phyloP scores from a whole-genome alignment of 129 eudicot genomes.

The Erigeron canadensis region DNA sequence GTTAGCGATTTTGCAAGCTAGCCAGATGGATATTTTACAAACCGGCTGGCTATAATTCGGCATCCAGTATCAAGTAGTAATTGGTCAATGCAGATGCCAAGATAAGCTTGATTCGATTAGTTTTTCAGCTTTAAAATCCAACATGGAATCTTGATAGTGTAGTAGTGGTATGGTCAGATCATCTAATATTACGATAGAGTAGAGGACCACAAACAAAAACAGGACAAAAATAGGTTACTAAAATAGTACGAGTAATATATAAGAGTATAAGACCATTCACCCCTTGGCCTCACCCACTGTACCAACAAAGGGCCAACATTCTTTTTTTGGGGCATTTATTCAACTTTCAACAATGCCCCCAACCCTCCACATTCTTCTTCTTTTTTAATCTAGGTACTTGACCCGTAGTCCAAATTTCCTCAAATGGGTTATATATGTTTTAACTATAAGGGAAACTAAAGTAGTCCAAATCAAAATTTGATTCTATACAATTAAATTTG shows the following conservation, averaged over 20 bases:
- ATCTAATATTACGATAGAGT: conserved; percentile 18
- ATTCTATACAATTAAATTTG: no score
- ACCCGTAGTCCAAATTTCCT: no score
- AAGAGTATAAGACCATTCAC: conserved; percentile 15
- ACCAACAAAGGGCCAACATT: conserved; percentile 27
- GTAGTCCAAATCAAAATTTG: no score
- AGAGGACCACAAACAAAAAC: conserved; percentile 32
- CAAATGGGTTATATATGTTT: no score
- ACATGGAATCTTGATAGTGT: conserved; percentile 30
- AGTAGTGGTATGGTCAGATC: conserved; percentile 18
- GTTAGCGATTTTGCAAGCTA: neutral
- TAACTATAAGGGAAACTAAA: no score
- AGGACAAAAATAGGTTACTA: conserved; percentile 17
- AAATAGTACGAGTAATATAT: conserved; percentile 14
- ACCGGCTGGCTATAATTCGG: neutral
- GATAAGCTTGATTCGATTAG: conserved; percentile 22
- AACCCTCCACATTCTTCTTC: conserved; percentile 4
- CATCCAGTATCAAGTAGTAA: neutral
- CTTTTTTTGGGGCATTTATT: conserved; percentile 26
- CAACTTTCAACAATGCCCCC: conserved; percentile 26
- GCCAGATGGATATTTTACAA: neutral
- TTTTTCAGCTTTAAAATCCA: conserved; percentile 21
- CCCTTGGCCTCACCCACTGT: conserved; percentile 20
- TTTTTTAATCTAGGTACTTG: neutral
- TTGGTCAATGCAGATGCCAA: conserved; percentile 32